Evolutionary conservation across 305 asterid species (phyloP).

Genomic region (Fraxinus xanthoxyloides): DNA sequence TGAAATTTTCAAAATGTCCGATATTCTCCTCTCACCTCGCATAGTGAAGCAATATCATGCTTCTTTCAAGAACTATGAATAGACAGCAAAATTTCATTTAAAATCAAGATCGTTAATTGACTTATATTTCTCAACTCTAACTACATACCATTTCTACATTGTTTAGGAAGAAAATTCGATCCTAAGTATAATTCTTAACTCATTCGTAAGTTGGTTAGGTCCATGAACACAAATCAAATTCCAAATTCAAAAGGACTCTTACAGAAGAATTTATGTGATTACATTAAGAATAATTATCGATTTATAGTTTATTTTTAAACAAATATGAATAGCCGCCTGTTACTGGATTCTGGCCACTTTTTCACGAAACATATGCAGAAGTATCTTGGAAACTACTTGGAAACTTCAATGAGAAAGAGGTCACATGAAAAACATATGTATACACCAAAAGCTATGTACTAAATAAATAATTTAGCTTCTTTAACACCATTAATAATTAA

Average conservation of each 20-base stretch:
- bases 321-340: too few relatives aligned
- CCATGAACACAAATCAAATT: not conserved
- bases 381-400: too few relatives aligned
- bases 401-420: not conserved
- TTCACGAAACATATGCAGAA: not conserved
- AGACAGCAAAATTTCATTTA: not conserved
- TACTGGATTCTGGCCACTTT: not conserved
- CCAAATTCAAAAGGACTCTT: not conserved
- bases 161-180: not conserved
- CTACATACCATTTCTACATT: not conserved
- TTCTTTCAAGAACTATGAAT: not conserved
- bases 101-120: not conserved
- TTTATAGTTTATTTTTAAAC: not conserved
- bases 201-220: not conserved
- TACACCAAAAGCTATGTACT: conserved; percentile 9
- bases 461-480: conserved; percentile 23
- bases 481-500: conserved; percentile 20
- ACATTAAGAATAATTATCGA: not conserved
- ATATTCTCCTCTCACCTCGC: not conserved
- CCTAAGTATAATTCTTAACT: not conserved
- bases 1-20: not conserved
- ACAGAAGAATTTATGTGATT: not conserved
- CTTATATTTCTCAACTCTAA: not conserved
- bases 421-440: not conserved
- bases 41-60: not conserved